phyloP scores from a whole-genome alignment of 129 eudicot genomes.

The Flaveria trinervia region DNA sequence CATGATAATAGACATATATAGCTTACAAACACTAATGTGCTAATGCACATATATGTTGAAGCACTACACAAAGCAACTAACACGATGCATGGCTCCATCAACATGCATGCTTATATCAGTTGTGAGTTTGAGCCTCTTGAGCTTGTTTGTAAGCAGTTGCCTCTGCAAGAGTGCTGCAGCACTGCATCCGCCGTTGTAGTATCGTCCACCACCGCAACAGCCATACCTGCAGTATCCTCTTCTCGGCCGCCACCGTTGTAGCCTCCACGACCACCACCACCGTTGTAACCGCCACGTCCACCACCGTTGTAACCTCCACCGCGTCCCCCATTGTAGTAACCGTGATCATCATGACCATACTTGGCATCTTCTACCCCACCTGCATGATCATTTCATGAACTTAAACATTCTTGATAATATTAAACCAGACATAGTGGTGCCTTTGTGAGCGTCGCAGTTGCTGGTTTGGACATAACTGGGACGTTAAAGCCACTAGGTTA shows the following conservation, averaged over 20 bases:
- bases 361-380: conserved; percentile 10
- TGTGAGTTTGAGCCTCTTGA: conserved; percentile 23
- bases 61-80: neutral
- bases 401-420: neutral
- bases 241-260: conserved; percentile 17
- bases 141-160: conserved; percentile 37
- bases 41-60: neutral
- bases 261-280: conserved; percentile 2
- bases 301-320: conserved; percentile 11
- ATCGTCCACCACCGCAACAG: conserved; percentile 31
- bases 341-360: neutral
- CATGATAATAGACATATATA: neutral
- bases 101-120: conserved; percentile 10
- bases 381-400: conserved; percentile 1
- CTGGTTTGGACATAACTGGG: too few species aligned
- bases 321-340: neutral
- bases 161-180: conserved; percentile 32
- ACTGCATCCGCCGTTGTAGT: conserved; percentile 33
- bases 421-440: too few species aligned
- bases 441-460: too few species aligned
- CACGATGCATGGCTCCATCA: conserved; percentile 9
- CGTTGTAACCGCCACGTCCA: neutral
- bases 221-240: conserved; percentile 29
- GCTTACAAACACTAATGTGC: neutral
- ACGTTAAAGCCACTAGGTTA: too few species aligned